These are phyloP conservation scores for Globisporangium heterothallicum DNA, from an alignment of 352 stramenopile species.

Conservation along the genomic window DNA sequence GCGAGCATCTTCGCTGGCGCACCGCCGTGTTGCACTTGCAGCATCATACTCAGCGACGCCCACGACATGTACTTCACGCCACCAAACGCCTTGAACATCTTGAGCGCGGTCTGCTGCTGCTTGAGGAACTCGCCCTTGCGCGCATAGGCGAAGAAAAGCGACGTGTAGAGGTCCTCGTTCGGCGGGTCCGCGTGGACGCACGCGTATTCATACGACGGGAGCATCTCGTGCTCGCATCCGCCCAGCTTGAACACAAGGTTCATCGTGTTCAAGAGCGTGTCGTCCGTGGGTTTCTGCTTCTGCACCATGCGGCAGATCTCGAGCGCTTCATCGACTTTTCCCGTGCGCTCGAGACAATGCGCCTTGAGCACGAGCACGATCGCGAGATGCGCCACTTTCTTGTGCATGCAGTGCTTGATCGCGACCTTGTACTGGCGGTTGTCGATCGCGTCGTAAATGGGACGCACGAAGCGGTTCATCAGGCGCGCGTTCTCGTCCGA, in stretches of 20 bases:
- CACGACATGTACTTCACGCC: constrained; percentile 80
- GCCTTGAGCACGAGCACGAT: constrained; percentile 83
- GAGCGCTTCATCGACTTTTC: constrained; percentile 61
- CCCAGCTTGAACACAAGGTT: constrained; percentile 74
- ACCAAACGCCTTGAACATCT: constrained; percentile 79
- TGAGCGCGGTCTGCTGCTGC: constrained; percentile 84
- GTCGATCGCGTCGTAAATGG: constrained; percentile 86
- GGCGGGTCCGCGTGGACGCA: constrained; percentile 38
- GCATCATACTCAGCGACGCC: constrained; percentile 76
- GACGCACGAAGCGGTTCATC: constrained; percentile 70
- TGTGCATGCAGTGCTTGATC: constrained; percentile 79
- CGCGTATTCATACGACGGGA: constrained; percentile 68
- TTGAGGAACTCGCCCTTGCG: constrained; percentile 68
- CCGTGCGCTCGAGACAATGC: constrained; percentile 78
- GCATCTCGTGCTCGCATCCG: constrained; percentile 72
- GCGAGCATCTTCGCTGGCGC: constrained; percentile 68
- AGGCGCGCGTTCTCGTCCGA: constrained; percentile 45
- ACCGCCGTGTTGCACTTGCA: constrained; percentile 68
- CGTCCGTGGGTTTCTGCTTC: constrained; percentile 61
- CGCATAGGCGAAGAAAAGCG: constrained; percentile 69
- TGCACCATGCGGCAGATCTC: constrained; percentile 64
- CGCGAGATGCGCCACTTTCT: constrained; percentile 70
- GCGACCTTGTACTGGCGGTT: constrained; percentile 71
- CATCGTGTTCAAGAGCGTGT: constrained; percentile 84
- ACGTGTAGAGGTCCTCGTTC: constrained; percentile 66